phyloP scores from a whole-genome alignment of 1,284 basidiomycete species.

The Thelephora terrestris region DNA sequence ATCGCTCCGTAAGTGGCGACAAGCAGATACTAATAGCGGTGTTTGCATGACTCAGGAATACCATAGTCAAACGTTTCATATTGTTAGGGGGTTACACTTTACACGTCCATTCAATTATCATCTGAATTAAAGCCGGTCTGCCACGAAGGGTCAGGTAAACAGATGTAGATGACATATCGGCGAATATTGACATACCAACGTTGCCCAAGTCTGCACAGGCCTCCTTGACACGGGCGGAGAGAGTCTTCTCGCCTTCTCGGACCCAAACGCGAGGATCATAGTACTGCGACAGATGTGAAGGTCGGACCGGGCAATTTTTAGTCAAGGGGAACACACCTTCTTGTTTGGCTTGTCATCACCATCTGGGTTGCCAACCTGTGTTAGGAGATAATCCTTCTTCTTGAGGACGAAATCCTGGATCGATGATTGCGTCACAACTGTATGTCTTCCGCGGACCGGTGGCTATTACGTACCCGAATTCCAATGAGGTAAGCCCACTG shows the following conservation, averaged over 20 bases:
- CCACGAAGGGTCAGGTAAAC: neutral
- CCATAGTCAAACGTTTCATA: too few species aligned
- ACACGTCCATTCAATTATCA: neutral
- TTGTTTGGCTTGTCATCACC: constrained; percentile 95
- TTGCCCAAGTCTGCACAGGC: constrained; percentile 89
- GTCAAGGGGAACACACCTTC: constrained; percentile 48
- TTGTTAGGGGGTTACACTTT: too few species aligned
- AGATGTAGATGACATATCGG: neutral
- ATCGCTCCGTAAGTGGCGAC: too few species aligned
- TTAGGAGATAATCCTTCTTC: constrained; percentile 79
- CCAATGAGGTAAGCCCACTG: constrained; percentile 90
- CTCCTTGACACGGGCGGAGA: constrained; percentile 80
- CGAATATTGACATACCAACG: constrained; percentile 29
- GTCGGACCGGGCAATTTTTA: neutral
- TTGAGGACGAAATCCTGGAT: constrained; percentile 69
- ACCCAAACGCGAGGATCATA: constrained; percentile 98
- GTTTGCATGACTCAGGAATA: too few species aligned
- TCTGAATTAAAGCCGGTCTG: constrained; percentile 3
- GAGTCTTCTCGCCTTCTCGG: constrained; percentile 96
- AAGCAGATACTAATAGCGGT: too few species aligned
- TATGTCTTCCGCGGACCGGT: neutral
- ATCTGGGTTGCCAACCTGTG: constrained; percentile 92
- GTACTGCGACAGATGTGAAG: constrained; percentile 32
- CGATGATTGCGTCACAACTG: constrained; percentile 2
- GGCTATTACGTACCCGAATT: constrained; percentile 54